Evolutionary conservation across 306 rosid species (phyloP), one percentile per base, ranked within the genome.

Genomic region (Canavalia ensiformis): DNA sequence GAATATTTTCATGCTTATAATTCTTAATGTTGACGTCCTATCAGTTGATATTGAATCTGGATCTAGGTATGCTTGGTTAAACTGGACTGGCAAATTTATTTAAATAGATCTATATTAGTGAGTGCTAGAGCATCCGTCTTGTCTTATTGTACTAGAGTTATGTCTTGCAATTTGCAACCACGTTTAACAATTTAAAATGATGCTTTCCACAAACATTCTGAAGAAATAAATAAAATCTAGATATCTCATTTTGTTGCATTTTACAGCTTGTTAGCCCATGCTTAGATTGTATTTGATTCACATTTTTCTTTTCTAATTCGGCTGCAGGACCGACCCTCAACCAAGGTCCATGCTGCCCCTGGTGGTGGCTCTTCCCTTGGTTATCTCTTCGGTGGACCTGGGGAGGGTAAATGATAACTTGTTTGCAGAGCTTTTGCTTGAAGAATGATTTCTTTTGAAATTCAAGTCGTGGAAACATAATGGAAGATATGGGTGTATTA

Each of bases 331-430:
- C 99, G 99, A 57, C 99, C 99, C 72, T 91, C 99, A 42, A 93
- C 99, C 84, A 95, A 95, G 88, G 98, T 95, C 64, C 99, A 95
- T 57, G 79, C 99, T 80, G 98, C 98, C 58, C 99, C 99, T 6
- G 98, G 99, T 33, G 99, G 99, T 45, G 98, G 98, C 68, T 95
- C 99, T 60, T 95, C 99, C 62, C 83, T 95, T 85, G 97, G 90
- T 76, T 95, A 95, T 79, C 97, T 95, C 84, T 95, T 95, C 79
- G 99, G 90, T 59, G 90, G 91, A 1, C 92, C 84, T 29, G 87
- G 90, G 28, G 90, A 82, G 34, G 90, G 89, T 68, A 93, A 95
- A 63, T 95, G 88, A 95, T 73, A 64, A 39, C 49, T 66, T 73
- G 58, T 75, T 74, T 79, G 89, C 46, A 69, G 84, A 87, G 82